Conservation (phyloP, 1,284 basidiomycete genomes). For the Ustilago hordei region DNA sequence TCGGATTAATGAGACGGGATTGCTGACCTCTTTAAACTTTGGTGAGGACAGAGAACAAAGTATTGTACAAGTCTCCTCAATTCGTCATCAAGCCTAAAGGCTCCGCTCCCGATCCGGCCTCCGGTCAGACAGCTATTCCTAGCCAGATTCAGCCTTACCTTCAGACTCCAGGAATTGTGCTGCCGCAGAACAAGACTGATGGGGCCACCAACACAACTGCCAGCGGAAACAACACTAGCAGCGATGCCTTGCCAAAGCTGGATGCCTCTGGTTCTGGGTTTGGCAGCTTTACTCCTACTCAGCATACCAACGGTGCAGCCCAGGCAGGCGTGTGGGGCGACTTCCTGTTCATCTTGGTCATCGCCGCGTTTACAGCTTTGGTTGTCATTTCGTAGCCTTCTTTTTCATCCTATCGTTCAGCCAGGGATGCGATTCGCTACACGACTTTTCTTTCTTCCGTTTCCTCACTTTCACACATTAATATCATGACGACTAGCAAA, state of each 20-base stretch:
- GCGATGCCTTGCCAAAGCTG: conserved; percentile 19
- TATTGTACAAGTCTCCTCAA: conserved; percentile 26
- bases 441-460: background rate
- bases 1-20: background rate
- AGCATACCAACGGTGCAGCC: background rate
- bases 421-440: background rate
- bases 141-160: conserved; percentile 22
- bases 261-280: conserved; percentile 19
- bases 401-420: too few relatives aligned
- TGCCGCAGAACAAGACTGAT: conserved; percentile 5
- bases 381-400: conserved; percentile 20
- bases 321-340: background rate
- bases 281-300: conserved; percentile 7
- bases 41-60: conserved; percentile 13
- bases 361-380: conserved; percentile 21
- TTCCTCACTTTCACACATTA: background rate
- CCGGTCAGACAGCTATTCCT: conserved; percentile 23
- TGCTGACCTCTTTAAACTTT: background rate
- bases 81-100: conserved; percentile 39
- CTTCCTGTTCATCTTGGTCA: conserved; percentile 12
- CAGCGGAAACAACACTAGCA: background rate
- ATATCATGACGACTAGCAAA: too few relatives aligned
- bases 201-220: conserved; percentile 23
- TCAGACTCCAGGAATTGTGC: conserved; percentile 29
- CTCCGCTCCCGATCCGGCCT: conserved; percentile 24